Percentiles rank a stretch among this genome's conserved stretches.
Conservation (phyloP, 1,139 yeast species). For the Blastobotrys serpentis region DNA sequence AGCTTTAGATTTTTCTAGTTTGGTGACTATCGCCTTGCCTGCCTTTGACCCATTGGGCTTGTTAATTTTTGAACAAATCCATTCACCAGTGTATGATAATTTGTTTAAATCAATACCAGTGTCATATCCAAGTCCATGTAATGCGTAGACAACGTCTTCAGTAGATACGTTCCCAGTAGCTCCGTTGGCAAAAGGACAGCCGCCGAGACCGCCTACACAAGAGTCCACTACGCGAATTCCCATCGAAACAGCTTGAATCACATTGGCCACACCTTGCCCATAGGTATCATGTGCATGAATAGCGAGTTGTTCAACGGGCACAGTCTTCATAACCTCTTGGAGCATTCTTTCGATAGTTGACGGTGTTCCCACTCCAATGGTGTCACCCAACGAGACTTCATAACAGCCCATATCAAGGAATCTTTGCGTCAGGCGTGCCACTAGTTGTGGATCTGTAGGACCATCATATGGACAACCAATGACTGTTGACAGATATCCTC, state of each 20-base stretch:
- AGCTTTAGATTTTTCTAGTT: constrained; percentile 6
- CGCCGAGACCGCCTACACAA: constrained; percentile 40
- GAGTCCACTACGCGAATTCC: constrained; percentile 38
- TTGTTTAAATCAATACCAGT: constrained; percentile 37
- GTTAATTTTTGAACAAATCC: constrained; percentile 33
- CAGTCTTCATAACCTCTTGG: constrained; percentile 28
- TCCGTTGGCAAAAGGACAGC: constrained; percentile 43
- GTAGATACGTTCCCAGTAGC: constrained; percentile 41
- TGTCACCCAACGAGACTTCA: constrained; percentile 41
- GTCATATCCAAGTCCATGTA: constrained; percentile 37
- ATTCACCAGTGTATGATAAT: constrained; percentile 34
- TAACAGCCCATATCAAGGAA: constrained; percentile 39
- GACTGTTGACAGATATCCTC: constrained; percentile 40
- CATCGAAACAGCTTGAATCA: constrained; percentile 36
- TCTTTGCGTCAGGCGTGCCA: constrained; percentile 33
- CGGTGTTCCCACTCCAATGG: constrained; percentile 41
- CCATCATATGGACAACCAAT: constrained; percentile 42
- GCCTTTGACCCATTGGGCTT: constrained; percentile 36
- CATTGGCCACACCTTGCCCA: constrained; percentile 42
- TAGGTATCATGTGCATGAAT: constrained; percentile 42
- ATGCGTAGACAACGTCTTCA: constrained; percentile 40
- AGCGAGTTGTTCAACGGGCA: constrained; percentile 34
- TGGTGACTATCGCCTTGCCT: constrained; percentile 33
- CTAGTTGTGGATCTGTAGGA: constrained; percentile 35
- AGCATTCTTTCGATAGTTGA: constrained; percentile 32